Percentiles rank a stretch among this genome's conserved stretches.
These are phyloP conservation scores for Peronospora belbahrii DNA, from an alignment of 352 stramenopile genomes.

Conservation along the genomic window DNA sequence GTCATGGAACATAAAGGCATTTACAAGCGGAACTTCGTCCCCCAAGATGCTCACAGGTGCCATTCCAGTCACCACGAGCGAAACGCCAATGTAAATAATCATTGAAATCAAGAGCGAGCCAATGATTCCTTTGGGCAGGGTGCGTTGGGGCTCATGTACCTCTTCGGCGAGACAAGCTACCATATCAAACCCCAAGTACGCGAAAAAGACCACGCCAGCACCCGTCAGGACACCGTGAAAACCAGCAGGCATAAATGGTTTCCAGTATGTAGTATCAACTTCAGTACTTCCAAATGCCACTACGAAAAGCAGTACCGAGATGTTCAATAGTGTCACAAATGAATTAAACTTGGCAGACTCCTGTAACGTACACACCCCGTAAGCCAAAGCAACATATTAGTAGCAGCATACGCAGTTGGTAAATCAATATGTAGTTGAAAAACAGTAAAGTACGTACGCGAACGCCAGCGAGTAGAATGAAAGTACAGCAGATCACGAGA, in stretches of 20 bases:
- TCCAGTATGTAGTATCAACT: constrained; percentile 69
- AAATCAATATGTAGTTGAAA: background rate
- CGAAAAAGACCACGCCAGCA: constrained; percentile 88
- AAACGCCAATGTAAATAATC: constrained; percentile 86
- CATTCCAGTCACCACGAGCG: constrained; percentile 87
- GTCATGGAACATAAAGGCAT: constrained; percentile 74
- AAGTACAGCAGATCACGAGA: constrained; percentile 76
- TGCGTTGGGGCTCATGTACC: constrained; percentile 83
- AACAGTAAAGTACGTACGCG: constrained; percentile 38
- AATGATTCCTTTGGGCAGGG: constrained; percentile 89
- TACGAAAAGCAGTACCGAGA: constrained; percentile 87
- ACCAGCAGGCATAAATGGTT: constrained; percentile 80
- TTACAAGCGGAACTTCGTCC: constrained; percentile 71
- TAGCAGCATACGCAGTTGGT: background rate
- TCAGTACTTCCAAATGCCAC: constrained; percentile 72
- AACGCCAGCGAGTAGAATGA: constrained; percentile 78
- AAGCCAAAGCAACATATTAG: constrained; percentile 1
- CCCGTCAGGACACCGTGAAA: constrained; percentile 84
- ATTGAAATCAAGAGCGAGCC: constrained; percentile 88
- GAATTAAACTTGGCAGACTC: constrained; percentile 91
- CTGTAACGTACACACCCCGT: constrained; percentile 30
- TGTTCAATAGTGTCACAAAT: constrained; percentile 84
- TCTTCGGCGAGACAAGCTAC: constrained; percentile 89
- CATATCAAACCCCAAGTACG: constrained; percentile 92
- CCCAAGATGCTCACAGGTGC: constrained; percentile 64